These are phyloP conservation scores for Serendipita vermifera DNA, from an alignment of 768 basidiomycete genomes.

Conservation along the genomic window DNA sequence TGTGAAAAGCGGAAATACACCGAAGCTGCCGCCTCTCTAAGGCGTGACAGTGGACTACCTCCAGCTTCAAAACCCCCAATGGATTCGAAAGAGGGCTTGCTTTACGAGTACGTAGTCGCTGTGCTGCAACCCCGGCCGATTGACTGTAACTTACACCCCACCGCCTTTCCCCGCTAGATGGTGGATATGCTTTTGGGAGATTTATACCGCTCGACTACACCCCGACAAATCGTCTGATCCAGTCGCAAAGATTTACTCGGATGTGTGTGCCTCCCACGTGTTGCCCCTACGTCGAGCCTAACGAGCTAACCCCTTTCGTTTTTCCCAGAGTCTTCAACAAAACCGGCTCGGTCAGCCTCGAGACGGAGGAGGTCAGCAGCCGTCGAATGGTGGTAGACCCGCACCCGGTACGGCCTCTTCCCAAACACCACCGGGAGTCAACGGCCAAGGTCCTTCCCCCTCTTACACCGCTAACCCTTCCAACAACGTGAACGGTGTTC, in stretches of 20 bases:
- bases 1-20: constrained; percentile 24
- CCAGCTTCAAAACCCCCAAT: constrained; percentile 23
- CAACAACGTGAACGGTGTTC: not conserved
- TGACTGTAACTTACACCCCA: too few species aligned
- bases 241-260: not conserved
- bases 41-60: constrained; percentile 21
- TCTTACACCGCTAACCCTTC: too few species aligned
- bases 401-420: not conserved
- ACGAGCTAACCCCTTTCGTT: too few species aligned
- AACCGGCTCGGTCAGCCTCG: too few species aligned
- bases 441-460: not conserved
- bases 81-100: constrained; percentile 24
- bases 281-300: not conserved
- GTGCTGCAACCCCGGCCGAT: not conserved
- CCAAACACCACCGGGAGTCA: not conserved
- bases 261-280: constrained; percentile 3
- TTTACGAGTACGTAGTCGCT: constrained; percentile 24
- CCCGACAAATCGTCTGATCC: not conserved
- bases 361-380: too few species aligned
- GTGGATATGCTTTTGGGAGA: constrained; percentile 4
- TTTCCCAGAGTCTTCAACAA: too few species aligned
- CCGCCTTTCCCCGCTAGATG: not conserved
- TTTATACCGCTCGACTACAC: not conserved
- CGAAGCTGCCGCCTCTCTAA: constrained; percentile 21
- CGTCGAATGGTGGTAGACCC: too few species aligned